These are phyloP conservation scores for Graphilbum ipis-grandicollis DNA, from an alignment of 2,329 filamentous ascomycete species.

Conservation along the genomic window DNA sequence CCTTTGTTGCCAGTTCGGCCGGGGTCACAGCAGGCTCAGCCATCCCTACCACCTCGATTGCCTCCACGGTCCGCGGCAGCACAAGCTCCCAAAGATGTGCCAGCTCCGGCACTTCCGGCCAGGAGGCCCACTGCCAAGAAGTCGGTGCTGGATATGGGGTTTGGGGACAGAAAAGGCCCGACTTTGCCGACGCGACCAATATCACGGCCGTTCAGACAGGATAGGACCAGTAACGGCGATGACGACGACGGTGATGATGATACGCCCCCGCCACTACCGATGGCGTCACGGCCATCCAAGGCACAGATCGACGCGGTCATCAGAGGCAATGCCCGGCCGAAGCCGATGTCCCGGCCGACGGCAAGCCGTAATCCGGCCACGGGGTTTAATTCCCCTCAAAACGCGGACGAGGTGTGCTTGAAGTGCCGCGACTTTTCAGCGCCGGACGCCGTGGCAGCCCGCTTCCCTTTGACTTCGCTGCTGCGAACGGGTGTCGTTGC, in stretches of 20 bases:
- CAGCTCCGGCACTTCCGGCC: slow-evolving; percentile 28
- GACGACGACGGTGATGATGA: slow-evolving; percentile 15
- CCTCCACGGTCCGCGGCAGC: background rate
- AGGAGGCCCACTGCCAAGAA: slow-evolving; percentile 20
- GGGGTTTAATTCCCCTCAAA: slow-evolving; percentile 2
- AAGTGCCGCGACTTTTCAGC: slow-evolving; percentile 76
- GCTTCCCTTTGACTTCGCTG: slow-evolving; percentile 55
- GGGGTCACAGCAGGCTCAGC: too few relatives aligned
- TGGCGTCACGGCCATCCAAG: slow-evolving; percentile 31
- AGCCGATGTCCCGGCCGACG: background rate
- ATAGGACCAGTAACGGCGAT: too few relatives aligned
- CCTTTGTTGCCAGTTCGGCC: too few relatives aligned
- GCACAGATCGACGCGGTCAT: slow-evolving; percentile 30
- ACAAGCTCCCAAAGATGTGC: slow-evolving; percentile 28
- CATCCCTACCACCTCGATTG: slow-evolving; percentile 1
- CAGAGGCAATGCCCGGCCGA: background rate
- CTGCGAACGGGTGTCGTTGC: slow-evolving; percentile 47
- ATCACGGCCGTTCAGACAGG: too few relatives aligned
- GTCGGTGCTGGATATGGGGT: slow-evolving; percentile 14
- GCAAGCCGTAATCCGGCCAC: background rate
- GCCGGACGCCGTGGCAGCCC: slow-evolving; percentile 61
- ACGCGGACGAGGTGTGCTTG: slow-evolving; percentile 38
- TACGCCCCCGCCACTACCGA: slow-evolving; percentile 32
- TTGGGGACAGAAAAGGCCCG: slow-evolving; percentile 4
- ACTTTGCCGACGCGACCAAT: too few relatives aligned